Percentiles rank a stretch among this genome's conserved stretches.
These are phyloP conservation scores for Singerocomus inundabilis DNA, from an alignment of 1,284 basidiomycete genomes.

Conservation along the genomic window DNA sequence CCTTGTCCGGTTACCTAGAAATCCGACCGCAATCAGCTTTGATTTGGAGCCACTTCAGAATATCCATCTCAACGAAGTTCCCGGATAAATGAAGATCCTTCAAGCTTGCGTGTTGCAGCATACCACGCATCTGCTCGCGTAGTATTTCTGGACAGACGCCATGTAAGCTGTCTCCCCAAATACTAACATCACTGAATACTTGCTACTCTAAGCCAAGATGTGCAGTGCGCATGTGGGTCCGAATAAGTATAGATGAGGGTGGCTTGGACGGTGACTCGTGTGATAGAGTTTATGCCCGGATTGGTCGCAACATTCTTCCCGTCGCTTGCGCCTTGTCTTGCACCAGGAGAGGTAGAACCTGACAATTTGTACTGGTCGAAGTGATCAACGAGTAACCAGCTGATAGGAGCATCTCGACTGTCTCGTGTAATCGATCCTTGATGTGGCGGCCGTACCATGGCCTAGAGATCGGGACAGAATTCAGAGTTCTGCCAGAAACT, in stretches of 20 bases:
- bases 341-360: background rate
- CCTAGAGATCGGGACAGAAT: background rate
- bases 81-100: conserved; percentile 11
- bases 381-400: background rate
- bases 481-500: background rate
- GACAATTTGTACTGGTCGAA: background rate
- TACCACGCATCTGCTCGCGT: background rate
- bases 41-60: conserved; percentile 10
- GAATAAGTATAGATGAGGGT: background rate
- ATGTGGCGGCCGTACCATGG: background rate
- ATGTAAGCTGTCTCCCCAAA: background rate
- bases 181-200: background rate
- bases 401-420: background rate
- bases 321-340: background rate
- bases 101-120: conserved; percentile 6
- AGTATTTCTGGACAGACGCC: conserved; percentile 1
- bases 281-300: background rate
- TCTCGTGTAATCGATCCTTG: background rate
- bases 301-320: too few species aligned
- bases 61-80: conserved; percentile 5
- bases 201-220: background rate
- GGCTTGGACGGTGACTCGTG: background rate
- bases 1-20: background rate
- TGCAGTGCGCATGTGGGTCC: background rate
- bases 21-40: background rate